Base-by-base conservation (phyloP, 2,329 filamentous ascomycete genomes). In the Fusarium sp. region DNA sequence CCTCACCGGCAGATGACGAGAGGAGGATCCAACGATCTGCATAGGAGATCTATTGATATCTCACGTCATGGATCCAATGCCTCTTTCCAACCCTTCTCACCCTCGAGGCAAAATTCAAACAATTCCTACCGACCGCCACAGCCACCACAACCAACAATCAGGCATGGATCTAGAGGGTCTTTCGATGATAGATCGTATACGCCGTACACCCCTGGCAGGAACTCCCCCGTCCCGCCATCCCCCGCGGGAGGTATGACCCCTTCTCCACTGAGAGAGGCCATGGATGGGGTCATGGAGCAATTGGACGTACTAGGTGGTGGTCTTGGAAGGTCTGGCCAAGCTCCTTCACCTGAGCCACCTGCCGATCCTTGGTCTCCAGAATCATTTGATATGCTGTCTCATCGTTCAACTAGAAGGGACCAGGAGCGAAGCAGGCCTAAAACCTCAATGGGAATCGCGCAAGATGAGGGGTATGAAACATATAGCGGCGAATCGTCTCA, bases 261-360 rank as follows among this genome's bases (percentile, higher is more conserved):
- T 3, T 98, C 96, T 6, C 96, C 96, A 1, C 85, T 99, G 7
- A 89, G 96, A 67, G 94, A 95, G 81, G 96, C 96, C 3, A 99
- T 99, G 95, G 96, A 98, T 79, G 96, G 97, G 82, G 95, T 99
- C 8, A 98, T 98, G 90, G 94, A 96, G 74, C 97, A 96, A 63
- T 84, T 99, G 48, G 92, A 97, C 79, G 95, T 95, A 69, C 94
- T 99, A 86, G 82, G 80, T 28, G 79, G 70, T 18, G 68, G 72
- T 15, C 38, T 72, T 15, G 78, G 92, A 24, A 86, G 92, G 76
- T 85, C 89, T 47, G 87, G 88, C 63, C 84, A 87, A 28, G 86
- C 71, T 78, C 87, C 89, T 39, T 87, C 89, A 35, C 87, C 90
- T 2, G 87, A 90, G 47, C 84, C 88, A 2, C 85, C 89, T 2